phyloP scores from a whole-genome alignment of 2,329 filamentous ascomycete genomes.

The Hypoxylon sp. region DNA sequence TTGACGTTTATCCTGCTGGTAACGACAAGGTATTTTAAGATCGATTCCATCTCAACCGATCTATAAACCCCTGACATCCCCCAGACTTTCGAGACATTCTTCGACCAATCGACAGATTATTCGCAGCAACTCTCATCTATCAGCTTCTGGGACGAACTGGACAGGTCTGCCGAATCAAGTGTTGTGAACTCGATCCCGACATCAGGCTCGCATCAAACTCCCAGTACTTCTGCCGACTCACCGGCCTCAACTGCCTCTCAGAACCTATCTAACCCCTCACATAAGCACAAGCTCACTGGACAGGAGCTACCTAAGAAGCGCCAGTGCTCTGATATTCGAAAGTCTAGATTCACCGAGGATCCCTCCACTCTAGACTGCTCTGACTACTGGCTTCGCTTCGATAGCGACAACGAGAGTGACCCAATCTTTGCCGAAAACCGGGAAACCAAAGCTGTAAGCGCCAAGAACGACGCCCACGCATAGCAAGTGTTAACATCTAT shows the following conservation, averaged over 20 bases:
- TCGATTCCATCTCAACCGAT: conserved; percentile 20
- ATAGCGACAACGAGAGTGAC: conserved; percentile 56
- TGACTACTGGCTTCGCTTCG: conserved; percentile 57
- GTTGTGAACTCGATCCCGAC: conserved; percentile 51
- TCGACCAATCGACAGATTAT: conserved; percentile 54
- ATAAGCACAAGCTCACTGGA: conserved; percentile 51
- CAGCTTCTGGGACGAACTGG: conserved; percentile 56
- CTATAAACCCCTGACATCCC: conserved; percentile 41
- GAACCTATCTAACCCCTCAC: conserved; percentile 47
- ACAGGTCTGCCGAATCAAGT: conserved; percentile 52
- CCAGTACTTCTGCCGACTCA: conserved; percentile 50
- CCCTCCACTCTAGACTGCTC: conserved; percentile 55
- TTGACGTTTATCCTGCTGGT: conserved; percentile 54
- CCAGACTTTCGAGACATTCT: conserved; percentile 53
- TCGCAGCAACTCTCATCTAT: conserved; percentile 53
- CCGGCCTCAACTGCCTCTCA: conserved; percentile 51
- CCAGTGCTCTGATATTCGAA: conserved; percentile 53
- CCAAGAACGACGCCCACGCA: neutral
- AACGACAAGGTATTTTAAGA: conserved; percentile 53
- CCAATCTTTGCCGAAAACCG: conserved; percentile 33
- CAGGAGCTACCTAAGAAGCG: conserved; percentile 52
- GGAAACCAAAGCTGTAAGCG: conserved; percentile 34
- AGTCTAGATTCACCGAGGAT: conserved; percentile 49
- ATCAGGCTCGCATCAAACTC: conserved; percentile 50
- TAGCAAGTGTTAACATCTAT: conserved; percentile 14